These are phyloP conservation scores for Carex pumila DNA, from an alignment of 176 grass and related monocot genomes.

Conservation along the genomic window DNA sequence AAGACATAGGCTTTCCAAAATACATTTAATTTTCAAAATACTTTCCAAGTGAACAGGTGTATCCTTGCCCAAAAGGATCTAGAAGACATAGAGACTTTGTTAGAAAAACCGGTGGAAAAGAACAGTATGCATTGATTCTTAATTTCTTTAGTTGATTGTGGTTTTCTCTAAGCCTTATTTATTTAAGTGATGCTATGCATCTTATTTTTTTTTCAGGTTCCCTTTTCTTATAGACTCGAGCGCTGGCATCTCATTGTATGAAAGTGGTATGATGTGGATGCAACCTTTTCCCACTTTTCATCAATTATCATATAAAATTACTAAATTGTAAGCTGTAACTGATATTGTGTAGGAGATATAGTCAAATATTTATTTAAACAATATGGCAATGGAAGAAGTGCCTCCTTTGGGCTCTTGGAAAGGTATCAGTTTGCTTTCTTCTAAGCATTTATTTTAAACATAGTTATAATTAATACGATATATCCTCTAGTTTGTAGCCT, in stretches of 20 bases:
- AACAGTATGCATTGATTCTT: conserved; percentile 54
- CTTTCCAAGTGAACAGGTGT: conserved; percentile 36
- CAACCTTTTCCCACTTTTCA: neutral
- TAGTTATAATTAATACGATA: neutral
- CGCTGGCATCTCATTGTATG: conserved; percentile 80
- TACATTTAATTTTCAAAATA: neutral
- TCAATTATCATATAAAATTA: neutral
- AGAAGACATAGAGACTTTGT: conserved; percentile 64
- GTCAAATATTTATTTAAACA: conserved; percentile 71
- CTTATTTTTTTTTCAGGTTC: conserved; percentile 47
- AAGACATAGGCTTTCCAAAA: neutral
- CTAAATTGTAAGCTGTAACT: neutral
- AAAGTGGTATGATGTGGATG: conserved; percentile 65
- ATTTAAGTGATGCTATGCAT: neutral
- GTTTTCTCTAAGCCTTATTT: neutral
- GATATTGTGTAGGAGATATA: conserved; percentile 65
- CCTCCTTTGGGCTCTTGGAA: conserved; percentile 77
- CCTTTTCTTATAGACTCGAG: conserved; percentile 79
- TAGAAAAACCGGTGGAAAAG: conserved; percentile 75
- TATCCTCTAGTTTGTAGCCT: neutral
- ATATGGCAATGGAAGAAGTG: conserved; percentile 73
- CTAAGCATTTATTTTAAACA: neutral
- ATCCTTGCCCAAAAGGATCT: conserved; percentile 97
- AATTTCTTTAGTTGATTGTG: conserved; percentile 20
- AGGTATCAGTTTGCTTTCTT: conserved; percentile 53